These are phyloP conservation scores for Calonectria fujianensis DNA, from an alignment of 2,329 filamentous ascomycete species.

Conservation along the genomic window DNA sequence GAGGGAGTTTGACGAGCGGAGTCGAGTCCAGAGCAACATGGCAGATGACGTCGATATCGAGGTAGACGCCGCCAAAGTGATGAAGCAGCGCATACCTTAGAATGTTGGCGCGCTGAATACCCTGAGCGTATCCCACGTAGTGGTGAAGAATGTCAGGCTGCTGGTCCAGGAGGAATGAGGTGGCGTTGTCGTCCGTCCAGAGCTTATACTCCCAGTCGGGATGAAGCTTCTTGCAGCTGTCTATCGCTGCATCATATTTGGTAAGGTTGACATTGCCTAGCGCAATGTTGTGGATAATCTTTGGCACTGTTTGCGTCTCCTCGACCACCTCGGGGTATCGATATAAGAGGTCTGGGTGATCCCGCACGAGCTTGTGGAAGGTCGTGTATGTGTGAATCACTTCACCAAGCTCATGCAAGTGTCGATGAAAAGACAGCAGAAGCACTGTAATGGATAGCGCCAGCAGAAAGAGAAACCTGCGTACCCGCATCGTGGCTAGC, in stretches of 20 bases:
- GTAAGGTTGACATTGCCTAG: conserved; percentile 1
- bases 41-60: conserved; percentile 14
- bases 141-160: conserved; percentile 9
- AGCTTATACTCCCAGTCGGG: conserved; percentile 49
- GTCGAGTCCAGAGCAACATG: conserved; percentile 13
- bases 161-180: conserved; percentile 25
- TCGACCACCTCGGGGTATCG: conserved; percentile 1
- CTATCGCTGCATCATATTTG: conserved; percentile 48
- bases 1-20: conserved; percentile 1
- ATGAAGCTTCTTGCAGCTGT: conserved; percentile 47
- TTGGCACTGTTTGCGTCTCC: not conserved
- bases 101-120: conserved; percentile 10
- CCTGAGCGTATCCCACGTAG: conserved; percentile 11
- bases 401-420: conserved; percentile 10
- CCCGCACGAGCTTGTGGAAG: conserved; percentile 19
- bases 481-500: not conserved
- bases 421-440: not conserved
- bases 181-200: conserved; percentile 52
- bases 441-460: not conserved
- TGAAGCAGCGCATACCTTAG: conserved; percentile 2
- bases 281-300: conserved; percentile 8
- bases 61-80: conserved; percentile 10
- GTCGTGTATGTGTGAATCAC: conserved; percentile 16
- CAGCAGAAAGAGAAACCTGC: not conserved
- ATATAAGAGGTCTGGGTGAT: conserved; percentile 5